Base-by-base conservation (phyloP, 108 stramenopile genomes). In the Conticribra guillardii region DNA sequence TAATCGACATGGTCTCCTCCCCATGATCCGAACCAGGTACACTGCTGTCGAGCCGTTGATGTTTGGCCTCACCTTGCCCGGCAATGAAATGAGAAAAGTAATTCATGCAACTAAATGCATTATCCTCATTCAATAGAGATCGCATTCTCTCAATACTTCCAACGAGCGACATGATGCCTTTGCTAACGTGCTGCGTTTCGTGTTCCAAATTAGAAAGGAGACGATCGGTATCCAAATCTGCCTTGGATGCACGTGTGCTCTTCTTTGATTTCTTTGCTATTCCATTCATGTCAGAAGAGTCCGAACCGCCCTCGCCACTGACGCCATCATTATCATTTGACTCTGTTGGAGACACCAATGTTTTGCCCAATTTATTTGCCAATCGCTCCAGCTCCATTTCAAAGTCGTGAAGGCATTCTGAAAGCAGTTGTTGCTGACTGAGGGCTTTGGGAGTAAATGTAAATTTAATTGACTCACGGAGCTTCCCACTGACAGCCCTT, bases 371-470 rank as follows among this genome's bases (percentile, higher is more conserved):
- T 24, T 87, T 87, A 9, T 29, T 55, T 4, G 93, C 75, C 30
- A 94, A 52, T 45, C 82, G 71, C 22, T 78, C 69, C 50, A 94
- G 64, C 53, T 87, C 85, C 3, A 51, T 54, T 18, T 94, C 90
- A 65, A 94, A 81, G 32, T 88, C 87, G 47, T 79, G 73, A 16
- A 91, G 34, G 41, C 71, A 76, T 33, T 94, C 93, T 4, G 76
- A 68, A 15, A 94, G 69, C 3, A 87, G 69, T 68, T 94, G 88
- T 37, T 94, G 93, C 64, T 94, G 93, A 51, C 84, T 88, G 53
- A 88, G 67, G 9, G 88, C 89, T 51, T 94, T 94, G 2, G 93
- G 90, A 17, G 88, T 91, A 47, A 94, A 88, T 2, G 88, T 89
- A 54, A 85, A 88, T 62, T 88, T 89, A 56, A 94, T 83, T 41